These are phyloP conservation scores for Smittium mucronatum DNA, from an alignment of 371 early-diverging fungal genomes.

Conservation along the genomic window DNA sequence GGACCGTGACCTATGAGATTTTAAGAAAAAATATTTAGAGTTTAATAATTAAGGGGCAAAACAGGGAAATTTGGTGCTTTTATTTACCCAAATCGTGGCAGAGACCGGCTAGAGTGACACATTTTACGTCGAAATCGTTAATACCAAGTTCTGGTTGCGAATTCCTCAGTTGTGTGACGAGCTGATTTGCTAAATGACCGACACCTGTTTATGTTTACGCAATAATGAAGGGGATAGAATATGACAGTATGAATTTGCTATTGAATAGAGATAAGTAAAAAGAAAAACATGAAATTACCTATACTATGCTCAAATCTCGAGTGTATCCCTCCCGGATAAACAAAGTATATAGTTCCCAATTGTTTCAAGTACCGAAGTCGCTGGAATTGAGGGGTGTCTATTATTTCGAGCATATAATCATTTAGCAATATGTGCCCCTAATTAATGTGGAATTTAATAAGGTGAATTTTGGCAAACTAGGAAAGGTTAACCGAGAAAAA, in stretches of 20 bases:
- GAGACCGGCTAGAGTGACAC: constrained; percentile 81
- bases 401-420: constrained; percentile 47
- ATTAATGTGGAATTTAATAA: constrained; percentile 17
- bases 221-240: no score
- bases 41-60: background rate
- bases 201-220: no score
- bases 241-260: no score
- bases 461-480: background rate
- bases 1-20: constrained; percentile 67
- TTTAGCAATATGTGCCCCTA: constrained; percentile 74
- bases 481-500: no score
- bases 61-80: no score
- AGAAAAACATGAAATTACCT: constrained; percentile 35
- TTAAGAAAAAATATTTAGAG: background rate
- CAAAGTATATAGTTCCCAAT: constrained; percentile 69
- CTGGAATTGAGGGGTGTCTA: constrained; percentile 92
- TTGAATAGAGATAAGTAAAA: background rate
- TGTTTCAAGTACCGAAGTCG: constrained; percentile 81
- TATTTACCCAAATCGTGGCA: constrained; percentile 81
- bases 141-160: constrained; percentile 76
- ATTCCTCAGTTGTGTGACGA: constrained; percentile 51
- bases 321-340: constrained; percentile 88
- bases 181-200: constrained; percentile 61
- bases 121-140: constrained; percentile 58
- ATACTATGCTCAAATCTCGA: constrained; percentile 81